Evolutionary conservation across 176 grass and related monocot species (phyloP), one percentile per base, ranked within the genome.

Genomic region (Musa troglodytarum): DNA sequence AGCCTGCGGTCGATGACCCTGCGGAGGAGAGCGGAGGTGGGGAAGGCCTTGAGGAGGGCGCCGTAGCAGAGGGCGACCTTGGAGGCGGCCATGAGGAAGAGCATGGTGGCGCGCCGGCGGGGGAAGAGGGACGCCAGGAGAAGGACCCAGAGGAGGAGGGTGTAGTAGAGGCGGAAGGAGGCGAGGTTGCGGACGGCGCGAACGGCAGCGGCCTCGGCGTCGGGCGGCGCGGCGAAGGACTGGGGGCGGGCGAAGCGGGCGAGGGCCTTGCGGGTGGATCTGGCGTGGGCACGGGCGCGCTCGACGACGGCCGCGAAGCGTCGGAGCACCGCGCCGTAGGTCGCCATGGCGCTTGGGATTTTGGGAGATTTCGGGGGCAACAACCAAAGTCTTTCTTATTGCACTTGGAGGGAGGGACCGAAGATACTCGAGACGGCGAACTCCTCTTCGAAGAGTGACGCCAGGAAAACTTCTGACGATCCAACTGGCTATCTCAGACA

Each of bases 81-180:
- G 22, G 89, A 85, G 1, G 85, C 81, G 28, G 89, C 89, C 93
- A 92, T 92, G 81, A 96, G 89, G 75, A 96, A 92, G 54, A 96
- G 71, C 77, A 92, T 82, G 28, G 93, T 90, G 1, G 81, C 79
- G 10, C 89, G 61, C 69, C 87, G 93, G 50, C 75, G 83, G 50
- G 89, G 83, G 16, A 77, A 82, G 21, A 96, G 87, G 13, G 87
- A 90, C 0, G 78, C 85, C 0, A 92, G 87, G 57, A 92, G 87
- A 64, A 96, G 78, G 63, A 64, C 77, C 93, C 93, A 96, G 57
- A 90, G 73, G 50, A 96, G 63, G 29, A 58, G 73, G 4, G 83
- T 85, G 78, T 96, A 96, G 63, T 96, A 89, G 81, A 92, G 61
- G 7, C 81, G 85, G 81, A 96, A 96, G 5, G 85, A 89, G 49